Evolutionary conservation across 148 eudicot species (phyloP).

Genomic region (Silene conica): DNA sequence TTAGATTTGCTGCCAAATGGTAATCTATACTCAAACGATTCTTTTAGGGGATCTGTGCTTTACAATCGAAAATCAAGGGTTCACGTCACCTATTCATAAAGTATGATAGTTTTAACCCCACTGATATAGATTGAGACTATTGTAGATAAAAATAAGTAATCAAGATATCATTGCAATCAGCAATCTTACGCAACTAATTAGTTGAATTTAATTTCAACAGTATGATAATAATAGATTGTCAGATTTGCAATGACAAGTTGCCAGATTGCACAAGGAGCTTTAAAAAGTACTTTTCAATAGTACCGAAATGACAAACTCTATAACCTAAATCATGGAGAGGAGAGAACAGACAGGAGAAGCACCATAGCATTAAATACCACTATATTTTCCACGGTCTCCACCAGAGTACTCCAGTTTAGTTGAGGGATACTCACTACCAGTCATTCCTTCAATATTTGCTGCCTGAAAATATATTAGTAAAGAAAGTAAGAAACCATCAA

Average conservation of each 20-base stretch:
- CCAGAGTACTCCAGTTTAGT: conserved; percentile 43
- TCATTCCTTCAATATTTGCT: conserved; percentile 58
- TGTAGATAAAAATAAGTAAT: too few relatives aligned
- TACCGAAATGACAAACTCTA: neutral
- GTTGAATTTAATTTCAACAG: neutral
- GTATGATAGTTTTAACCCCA: too few relatives aligned
- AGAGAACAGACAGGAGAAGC: conserved; percentile 23
- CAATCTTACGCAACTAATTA: neutral
- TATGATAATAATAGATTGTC: neutral
- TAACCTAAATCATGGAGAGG: conserved; percentile 6
- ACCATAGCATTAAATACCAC: conserved; percentile 42
- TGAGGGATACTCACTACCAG: conserved; percentile 46
- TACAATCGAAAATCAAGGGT: neutral
- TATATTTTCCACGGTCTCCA: conserved; percentile 57
- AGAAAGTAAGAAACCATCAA: conserved; percentile 10
- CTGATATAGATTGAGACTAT: too few relatives aligned
- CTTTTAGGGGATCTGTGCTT: neutral
- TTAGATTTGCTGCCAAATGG: neutral
- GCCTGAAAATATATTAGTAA: conserved; percentile 46
- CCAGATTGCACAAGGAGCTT: neutral
- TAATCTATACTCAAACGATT: neutral
- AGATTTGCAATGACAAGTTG: neutral
- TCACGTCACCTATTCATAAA: too few relatives aligned
- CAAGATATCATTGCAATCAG: neutral
- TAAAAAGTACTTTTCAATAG: conserved; percentile 3